Conservation (phyloP, 2,329 filamentous ascomycete species). For the Hypoxylon sp. region DNA sequence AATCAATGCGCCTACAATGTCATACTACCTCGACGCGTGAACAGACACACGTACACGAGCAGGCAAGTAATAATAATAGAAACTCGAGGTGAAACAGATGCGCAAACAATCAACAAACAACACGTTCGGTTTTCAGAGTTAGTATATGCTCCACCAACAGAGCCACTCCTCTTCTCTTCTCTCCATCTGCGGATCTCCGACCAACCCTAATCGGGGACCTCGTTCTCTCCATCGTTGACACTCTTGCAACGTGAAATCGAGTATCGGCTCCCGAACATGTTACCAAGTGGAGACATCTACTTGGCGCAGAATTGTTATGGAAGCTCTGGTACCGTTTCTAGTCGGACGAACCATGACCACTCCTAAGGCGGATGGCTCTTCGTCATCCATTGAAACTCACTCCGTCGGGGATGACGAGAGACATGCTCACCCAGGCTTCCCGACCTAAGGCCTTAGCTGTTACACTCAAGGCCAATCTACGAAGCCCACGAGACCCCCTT, state of each 20-base stretch:
- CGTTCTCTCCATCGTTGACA: conserved; percentile 19
- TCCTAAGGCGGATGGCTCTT: conserved; percentile 31
- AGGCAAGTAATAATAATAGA: conserved; percentile 42
- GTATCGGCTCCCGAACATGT: conserved; percentile 39
- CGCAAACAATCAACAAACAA: conserved; percentile 34
- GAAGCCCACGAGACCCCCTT: conserved; percentile 61
- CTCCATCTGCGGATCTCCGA: conserved; percentile 41
- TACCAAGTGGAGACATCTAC: conserved; percentile 44
- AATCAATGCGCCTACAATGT: conserved; percentile 31
- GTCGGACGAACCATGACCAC: conserved; percentile 47
- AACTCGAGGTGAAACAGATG: conserved; percentile 38
- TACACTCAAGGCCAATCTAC: conserved; percentile 56
- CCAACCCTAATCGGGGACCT: conserved; percentile 33
- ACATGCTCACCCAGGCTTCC: conserved; percentile 49
- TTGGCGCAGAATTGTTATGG: conserved; percentile 34
- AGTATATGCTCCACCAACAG: conserved; percentile 2
- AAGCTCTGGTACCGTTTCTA: conserved; percentile 42
- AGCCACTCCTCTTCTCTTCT: conserved; percentile 6
- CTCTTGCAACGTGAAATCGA: conserved; percentile 30
- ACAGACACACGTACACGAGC: conserved; percentile 10
- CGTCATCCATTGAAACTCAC: conserved; percentile 46
- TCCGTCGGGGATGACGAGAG: conserved; percentile 53
- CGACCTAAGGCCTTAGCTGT: conserved; percentile 48
- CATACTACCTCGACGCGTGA: conserved; percentile 30
- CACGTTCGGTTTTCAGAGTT: conserved; percentile 22